Conservation (phyloP, 1,139 yeast genomes). For the Kodamaea derodonti region DNA sequence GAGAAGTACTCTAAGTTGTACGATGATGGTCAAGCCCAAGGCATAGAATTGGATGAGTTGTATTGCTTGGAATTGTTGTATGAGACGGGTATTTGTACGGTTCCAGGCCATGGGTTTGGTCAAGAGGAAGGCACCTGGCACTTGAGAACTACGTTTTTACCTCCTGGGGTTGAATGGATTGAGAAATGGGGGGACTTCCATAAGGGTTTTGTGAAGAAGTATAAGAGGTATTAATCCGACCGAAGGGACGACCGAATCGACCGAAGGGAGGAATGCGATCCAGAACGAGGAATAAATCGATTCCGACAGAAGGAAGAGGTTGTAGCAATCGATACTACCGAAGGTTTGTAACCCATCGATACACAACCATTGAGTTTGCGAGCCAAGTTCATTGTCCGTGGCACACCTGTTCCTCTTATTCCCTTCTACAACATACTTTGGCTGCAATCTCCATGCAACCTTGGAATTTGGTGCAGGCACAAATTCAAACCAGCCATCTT, state of each 20-base stretch:
- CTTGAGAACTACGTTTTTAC: conserved; percentile 90
- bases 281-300: too few relatives aligned
- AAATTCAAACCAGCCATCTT: too few relatives aligned
- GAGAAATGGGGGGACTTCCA: conserved; percentile 76
- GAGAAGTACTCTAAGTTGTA: conserved; percentile 48
- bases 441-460: too few relatives aligned
- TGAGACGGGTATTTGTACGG: conserved; percentile 92
- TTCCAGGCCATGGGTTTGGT: conserved; percentile 97
- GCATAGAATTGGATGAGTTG: conserved; percentile 72
- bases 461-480: too few relatives aligned
- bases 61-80: conserved; percentile 83
- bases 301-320: background rate
- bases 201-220: conserved; percentile 58
- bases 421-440: too few relatives aligned
- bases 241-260: background rate
- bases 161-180: conserved; percentile 92
- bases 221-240: conserved; percentile 21
- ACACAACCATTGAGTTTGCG: too few relatives aligned
- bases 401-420: too few relatives aligned
- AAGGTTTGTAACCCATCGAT: too few relatives aligned
- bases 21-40: conserved; percentile 52
- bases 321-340: too few relatives aligned
- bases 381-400: too few relatives aligned
- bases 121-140: conserved; percentile 87
- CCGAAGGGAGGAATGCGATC: background rate